Evolutionary conservation across 805 yeast species (phyloP).

Genomic region (Candida boidinii): DNA sequence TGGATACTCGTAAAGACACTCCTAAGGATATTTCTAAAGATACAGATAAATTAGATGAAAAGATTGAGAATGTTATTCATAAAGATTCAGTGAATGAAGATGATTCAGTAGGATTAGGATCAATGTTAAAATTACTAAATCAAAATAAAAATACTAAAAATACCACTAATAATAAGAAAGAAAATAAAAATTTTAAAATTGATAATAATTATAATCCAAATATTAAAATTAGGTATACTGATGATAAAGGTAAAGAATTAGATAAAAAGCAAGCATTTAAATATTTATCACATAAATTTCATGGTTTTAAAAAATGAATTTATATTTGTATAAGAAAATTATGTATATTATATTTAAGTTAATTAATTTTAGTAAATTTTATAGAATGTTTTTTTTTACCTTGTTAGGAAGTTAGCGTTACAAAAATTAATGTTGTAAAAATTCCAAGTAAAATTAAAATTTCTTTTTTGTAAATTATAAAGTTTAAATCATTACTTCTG

Average conservation of each 20-base stretch:
- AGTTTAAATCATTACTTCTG: too few species aligned
- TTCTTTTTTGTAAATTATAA: too few species aligned
- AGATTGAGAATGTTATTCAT: conserved; percentile 7
- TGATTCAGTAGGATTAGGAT: conserved; percentile 12
- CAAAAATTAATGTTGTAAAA: too few species aligned
- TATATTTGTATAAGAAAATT: too few species aligned
- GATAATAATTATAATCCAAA: conserved; percentile 37
- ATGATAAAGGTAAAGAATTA: conserved; percentile 52
- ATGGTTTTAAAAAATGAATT: conserved; percentile 36
- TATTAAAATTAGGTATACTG: conserved; percentile 50
- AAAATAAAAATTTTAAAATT: too few species aligned
- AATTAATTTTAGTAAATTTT: too few species aligned
- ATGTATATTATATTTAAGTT: too few species aligned
- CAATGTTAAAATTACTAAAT: conserved; percentile 1
- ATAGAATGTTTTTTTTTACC: too few species aligned
- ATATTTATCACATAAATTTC: conserved; percentile 68
- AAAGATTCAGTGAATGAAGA: conserved; percentile 7
- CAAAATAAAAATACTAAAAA: conserved; percentile 1
- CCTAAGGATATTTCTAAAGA: background rate
- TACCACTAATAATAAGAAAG: background rate
- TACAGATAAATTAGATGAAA: conserved; percentile 17
- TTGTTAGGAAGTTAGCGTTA: too few species aligned
- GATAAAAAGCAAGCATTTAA: conserved; percentile 68
- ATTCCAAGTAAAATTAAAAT: too few species aligned
- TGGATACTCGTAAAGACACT: background rate